Evolutionary conservation across 2,329 filamentous ascomycete species (phyloP).

Genomic region (Stenocarpella maydis): DNA sequence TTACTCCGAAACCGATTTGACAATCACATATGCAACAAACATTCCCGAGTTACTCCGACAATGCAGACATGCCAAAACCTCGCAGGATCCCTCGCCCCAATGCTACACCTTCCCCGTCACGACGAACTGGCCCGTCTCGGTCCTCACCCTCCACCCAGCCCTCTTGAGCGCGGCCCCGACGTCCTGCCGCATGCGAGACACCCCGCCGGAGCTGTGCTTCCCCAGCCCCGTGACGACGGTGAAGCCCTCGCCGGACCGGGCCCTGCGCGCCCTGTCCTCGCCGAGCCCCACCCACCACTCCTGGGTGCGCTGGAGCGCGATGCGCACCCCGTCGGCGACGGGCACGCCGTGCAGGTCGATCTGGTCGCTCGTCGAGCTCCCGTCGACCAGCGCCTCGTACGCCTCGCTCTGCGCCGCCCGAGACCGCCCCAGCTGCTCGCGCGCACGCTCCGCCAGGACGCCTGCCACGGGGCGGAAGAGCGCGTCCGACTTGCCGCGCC

Average conservation of each 20-base stretch:
- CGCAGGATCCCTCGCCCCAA: neutral
- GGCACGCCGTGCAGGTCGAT: slow-evolving; percentile 87
- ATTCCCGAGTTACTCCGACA: slow-evolving; percentile 3
- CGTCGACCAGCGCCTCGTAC: slow-evolving; percentile 74
- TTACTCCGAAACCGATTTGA: neutral
- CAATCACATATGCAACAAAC: neutral
- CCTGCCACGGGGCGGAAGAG: slow-evolving; percentile 79
- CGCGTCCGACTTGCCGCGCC: slow-evolving; percentile 70
- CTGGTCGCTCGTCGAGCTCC: slow-evolving; percentile 66
- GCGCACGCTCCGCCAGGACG: slow-evolving; percentile 77
- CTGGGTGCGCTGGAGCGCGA: slow-evolving; percentile 72
- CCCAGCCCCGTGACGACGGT: slow-evolving; percentile 84
- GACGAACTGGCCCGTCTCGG: slow-evolving; percentile 73
- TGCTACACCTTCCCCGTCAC: slow-evolving; percentile 63
- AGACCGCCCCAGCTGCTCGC: slow-evolving; percentile 67
- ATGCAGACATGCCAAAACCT: neutral
- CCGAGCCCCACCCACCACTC: slow-evolving; percentile 81
- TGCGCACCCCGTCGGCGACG: slow-evolving; percentile 82
- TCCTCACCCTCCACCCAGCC: slow-evolving; percentile 85
- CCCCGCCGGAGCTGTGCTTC: slow-evolving; percentile 78
- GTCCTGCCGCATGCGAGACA: slow-evolving; percentile 77
- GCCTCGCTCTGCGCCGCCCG: slow-evolving; percentile 68
- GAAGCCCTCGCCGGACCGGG: slow-evolving; percentile 61
- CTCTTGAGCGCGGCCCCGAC: slow-evolving; percentile 78
- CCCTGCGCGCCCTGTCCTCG: slow-evolving; percentile 63